Conservation (phyloP, 139 green algal species). For the Zygnema circumcarinatum region DNA sequence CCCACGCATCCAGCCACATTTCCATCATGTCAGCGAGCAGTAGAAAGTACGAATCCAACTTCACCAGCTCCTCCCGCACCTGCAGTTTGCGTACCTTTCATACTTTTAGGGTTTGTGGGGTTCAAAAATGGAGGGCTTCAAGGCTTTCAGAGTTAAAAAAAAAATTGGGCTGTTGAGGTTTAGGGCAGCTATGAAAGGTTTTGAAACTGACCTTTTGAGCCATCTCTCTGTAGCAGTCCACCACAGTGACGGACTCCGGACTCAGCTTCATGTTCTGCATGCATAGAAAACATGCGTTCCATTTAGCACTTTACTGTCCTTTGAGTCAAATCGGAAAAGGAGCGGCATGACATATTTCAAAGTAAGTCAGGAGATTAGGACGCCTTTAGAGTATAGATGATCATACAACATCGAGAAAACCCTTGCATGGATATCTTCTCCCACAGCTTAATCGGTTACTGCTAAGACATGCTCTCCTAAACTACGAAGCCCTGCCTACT, state of each 20-base stretch:
- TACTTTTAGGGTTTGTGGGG: background rate
- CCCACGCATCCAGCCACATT: conserved; percentile 44
- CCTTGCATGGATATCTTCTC: no score
- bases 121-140: background rate
- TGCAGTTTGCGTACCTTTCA: background rate
- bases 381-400: no score
- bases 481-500: no score
- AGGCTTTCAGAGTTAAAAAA: no score
- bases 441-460: no score
- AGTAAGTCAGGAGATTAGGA: no score
- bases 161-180: no score
- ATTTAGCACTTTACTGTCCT: background rate
- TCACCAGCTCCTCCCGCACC: conserved; percentile 10
- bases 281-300: background rate
- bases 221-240: conserved; percentile 46
- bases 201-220: conserved; percentile 26
- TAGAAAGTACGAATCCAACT: conserved; percentile 43
- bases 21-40: conserved; percentile 38
- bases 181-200: no score
- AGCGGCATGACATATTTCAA: no score
- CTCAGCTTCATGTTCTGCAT: conserved; percentile 46
- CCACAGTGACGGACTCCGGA: background rate
- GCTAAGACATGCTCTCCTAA: no score
- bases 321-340: no score
- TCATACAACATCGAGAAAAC: no score